A percentile compares a stretch with the other conserved stretches of the same genome.
These are phyloP conservation scores for Botryosphaeria dothidea DNA, from an alignment of 2,329 filamentous ascomycete genomes.

Conservation along the genomic window DNA sequence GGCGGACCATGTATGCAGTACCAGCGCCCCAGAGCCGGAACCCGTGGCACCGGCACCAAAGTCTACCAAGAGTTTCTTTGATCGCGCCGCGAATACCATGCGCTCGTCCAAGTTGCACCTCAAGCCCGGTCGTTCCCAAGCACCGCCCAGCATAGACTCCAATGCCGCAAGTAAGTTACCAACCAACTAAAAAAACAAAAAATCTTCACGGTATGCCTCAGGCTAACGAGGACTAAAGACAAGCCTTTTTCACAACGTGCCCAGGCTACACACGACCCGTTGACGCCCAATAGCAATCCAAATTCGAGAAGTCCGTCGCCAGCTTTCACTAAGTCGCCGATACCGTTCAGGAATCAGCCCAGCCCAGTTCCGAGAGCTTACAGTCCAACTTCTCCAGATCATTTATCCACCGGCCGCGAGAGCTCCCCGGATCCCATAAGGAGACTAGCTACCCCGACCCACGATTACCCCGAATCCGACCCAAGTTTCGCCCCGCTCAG, in stretches of 20 bases:
- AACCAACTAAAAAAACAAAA: too few species aligned
- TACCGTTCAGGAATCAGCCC: slow-evolving; percentile 34
- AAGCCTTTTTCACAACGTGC: slow-evolving; percentile 31
- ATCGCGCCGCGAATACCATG: slow-evolving; percentile 32
- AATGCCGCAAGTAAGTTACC: slow-evolving; percentile 58
- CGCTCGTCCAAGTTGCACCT: slow-evolving; percentile 27
- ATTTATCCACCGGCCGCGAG: slow-evolving; percentile 6
- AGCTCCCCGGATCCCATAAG: background rate
- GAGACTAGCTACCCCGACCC: slow-evolving; percentile 24
- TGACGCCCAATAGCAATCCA: slow-evolving; percentile 30
- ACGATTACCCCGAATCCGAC: slow-evolving; percentile 34
- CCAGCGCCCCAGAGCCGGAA: slow-evolving; percentile 17
- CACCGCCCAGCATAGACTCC: slow-evolving; percentile 58
- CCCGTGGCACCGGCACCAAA: slow-evolving; percentile 10
- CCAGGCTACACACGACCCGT: slow-evolving; percentile 24
- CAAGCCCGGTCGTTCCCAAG: slow-evolving; percentile 48
- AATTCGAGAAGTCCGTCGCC: slow-evolving; percentile 26
- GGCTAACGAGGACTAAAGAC: slow-evolving; percentile 27
- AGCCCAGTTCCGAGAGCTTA: slow-evolving; percentile 36
- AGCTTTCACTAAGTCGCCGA: slow-evolving; percentile 14
- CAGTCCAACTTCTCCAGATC: slow-evolving; percentile 34
- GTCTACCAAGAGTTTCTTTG: slow-evolving; percentile 29
- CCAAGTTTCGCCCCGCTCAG: slow-evolving; percentile 51
- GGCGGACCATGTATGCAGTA: slow-evolving; percentile 76
- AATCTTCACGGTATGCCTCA: background rate